phyloP scores from a whole-genome alignment of 805 yeast genomes.

The Jamesozyma spencerorum region DNA sequence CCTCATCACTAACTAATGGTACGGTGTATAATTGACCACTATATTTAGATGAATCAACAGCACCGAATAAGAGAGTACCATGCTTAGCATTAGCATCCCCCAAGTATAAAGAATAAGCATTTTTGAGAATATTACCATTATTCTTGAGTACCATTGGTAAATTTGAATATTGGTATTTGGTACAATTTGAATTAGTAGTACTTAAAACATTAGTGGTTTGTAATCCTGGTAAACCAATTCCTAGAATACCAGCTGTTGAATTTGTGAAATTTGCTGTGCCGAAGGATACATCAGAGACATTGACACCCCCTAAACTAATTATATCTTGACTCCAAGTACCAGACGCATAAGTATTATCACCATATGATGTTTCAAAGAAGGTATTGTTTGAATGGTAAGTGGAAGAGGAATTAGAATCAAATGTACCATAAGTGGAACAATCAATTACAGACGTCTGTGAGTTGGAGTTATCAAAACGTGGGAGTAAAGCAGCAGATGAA shows the following conservation, averaged over 20 bases:
- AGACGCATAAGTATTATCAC: conserved; percentile 40
- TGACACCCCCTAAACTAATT: conserved; percentile 42
- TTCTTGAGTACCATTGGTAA: conserved; percentile 15
- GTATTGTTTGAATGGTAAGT: conserved; percentile 29
- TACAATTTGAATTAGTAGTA: conserved; percentile 5
- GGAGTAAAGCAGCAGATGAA: too few relatives aligned
- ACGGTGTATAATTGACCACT: conserved; percentile 27
- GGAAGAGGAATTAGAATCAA: conserved; percentile 27
- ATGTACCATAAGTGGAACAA: conserved; percentile 36
- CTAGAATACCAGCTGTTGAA: conserved; percentile 41
- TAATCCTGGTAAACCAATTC: conserved; percentile 44
- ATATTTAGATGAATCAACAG: conserved; percentile 34
- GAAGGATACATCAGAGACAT: conserved; percentile 25
- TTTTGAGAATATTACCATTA: conserved; percentile 35
- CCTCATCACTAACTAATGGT: conserved; percentile 24
- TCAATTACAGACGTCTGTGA: conserved; percentile 8
- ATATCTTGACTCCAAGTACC: conserved; percentile 45
- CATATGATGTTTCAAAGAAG: conserved; percentile 39
- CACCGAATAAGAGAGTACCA: conserved; percentile 42
- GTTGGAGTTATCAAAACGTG: background rate
- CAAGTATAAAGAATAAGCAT: conserved; percentile 38
- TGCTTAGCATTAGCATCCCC: conserved; percentile 33
- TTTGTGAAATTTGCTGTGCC: conserved; percentile 29
- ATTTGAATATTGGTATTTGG: conserved; percentile 10
- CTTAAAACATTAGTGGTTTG: conserved; percentile 45